Evolutionary conservation across 345 rosid species (phyloP).

Genomic region (Brassica incana): DNA sequence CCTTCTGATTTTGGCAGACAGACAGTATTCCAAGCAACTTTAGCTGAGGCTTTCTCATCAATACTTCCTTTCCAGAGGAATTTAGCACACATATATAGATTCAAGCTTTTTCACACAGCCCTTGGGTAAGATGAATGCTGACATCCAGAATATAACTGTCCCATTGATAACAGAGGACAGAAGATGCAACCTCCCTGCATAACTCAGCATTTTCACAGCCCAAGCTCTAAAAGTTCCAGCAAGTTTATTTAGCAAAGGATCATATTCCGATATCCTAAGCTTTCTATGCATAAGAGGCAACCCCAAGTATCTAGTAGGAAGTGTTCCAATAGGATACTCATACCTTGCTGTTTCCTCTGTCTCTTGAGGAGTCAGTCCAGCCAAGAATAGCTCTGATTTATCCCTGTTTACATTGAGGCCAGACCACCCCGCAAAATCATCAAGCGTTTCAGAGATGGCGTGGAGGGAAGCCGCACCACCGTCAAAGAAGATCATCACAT

Average conservation of each 20-base stretch:
- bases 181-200: background rate
- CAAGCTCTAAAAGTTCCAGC: background rate
- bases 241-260: background rate
- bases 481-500: background rate
- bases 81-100: background rate
- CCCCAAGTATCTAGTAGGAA: background rate
- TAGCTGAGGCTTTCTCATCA: background rate
- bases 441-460: background rate
- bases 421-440: background rate
- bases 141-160: background rate
- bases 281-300: background rate
- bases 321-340: background rate
- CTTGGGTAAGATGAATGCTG: background rate
- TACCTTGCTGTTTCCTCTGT: background rate
- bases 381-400: background rate
- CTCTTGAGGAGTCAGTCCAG: background rate
- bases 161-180: background rate
- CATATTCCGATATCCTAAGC: background rate
- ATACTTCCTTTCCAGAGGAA: background rate
- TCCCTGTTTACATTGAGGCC: background rate
- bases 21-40: background rate
- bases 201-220: background rate
- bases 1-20: background rate
- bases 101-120: background rate
- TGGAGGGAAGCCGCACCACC: background rate